Conservation (phyloP, 495 filamentous ascomycete species). For the Trichoderma parareesei region DNA sequence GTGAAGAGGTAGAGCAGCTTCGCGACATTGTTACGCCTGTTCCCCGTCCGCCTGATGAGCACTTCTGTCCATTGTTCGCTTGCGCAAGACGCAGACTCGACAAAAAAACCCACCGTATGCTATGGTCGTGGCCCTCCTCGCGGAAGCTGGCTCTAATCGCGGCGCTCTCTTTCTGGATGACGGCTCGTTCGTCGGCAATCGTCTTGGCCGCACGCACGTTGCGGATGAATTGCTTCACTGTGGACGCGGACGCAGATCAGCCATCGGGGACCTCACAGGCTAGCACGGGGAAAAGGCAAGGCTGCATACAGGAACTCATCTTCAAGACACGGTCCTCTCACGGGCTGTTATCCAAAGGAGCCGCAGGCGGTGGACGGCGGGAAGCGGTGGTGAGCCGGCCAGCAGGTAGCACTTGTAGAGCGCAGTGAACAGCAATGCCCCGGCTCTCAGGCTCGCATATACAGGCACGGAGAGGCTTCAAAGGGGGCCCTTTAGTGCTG, state of each 20-base stretch:
- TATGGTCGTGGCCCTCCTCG: constrained; percentile 88
- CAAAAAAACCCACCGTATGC: constrained; percentile 57
- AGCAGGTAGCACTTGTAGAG: too few species aligned
- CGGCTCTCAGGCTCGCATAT: background rate
- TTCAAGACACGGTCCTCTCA: background rate
- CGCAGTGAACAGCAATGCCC: background rate
- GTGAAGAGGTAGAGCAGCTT: constrained; percentile 98
- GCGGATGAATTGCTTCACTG: constrained; percentile 99
- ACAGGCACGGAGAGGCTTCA: background rate
- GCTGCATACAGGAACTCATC: constrained; percentile 13
- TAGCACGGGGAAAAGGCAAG: background rate
- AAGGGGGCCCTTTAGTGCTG: background rate
- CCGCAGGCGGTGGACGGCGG: background rate
- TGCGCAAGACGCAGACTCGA: constrained; percentile 15
- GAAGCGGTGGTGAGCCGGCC: background rate
- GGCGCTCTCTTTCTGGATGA: constrained; percentile 98
- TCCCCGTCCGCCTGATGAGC: constrained; percentile 20
- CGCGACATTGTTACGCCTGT: constrained; percentile 95
- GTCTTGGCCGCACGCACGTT: constrained; percentile 98
- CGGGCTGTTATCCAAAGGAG: background rate
- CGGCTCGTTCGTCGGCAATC: constrained; percentile 93
- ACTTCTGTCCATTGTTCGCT: constrained; percentile 8
- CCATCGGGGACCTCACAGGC: background rate
- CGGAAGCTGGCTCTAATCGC: constrained; percentile 93
- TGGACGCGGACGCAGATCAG: constrained; percentile 1